Evolutionary conservation across 495 filamentous ascomycete species (phyloP), one percentile per base, ranked within the genome.

Genomic region (Lophium mytilinum): DNA sequence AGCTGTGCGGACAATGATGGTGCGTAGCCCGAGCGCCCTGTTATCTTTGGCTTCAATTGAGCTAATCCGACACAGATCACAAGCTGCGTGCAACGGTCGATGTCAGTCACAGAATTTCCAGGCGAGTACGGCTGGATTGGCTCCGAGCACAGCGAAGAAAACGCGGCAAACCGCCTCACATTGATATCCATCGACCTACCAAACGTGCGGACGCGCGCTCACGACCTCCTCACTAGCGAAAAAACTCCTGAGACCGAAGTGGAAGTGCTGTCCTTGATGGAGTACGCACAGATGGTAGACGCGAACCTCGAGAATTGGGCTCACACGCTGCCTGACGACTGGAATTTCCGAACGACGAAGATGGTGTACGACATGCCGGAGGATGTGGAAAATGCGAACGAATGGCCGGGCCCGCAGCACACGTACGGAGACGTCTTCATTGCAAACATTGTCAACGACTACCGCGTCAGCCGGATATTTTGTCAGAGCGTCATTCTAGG

Each of bases 1-100:
- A 46, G 68, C 68, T 36, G 66, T 70, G 7, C 46, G 68, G 33
- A 65, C 58, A 1, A 60, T 62, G 53, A 70, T 70, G 68, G 67
- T 68, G 61, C 3, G 62, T 45, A 52, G 17, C n/a, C 19, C 12
- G n/a, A 7, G 4, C 19, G 24, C 24, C 43, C 17, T 47, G 14
- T 52, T 37, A 30, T 6, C 9, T 11, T 36, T 10, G 18, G 35
- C 10, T 50, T 34, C 14, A 9, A 9, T 15, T 52, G 47, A 15
- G 21, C 53, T 56, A 9, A 57, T 30, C 41, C 33, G 30, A 30
- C 19, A 2, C 35, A 70, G 66, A 62, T 70, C 36, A 66, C 66
- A 17, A 64, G 62, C 54, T 59, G 60, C 17, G 66, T 70, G 18
- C 66, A 66, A 47, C 63, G 61, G 0, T 60, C 59, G 18, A 65